A percentile compares a stretch with the other conserved stretches of the same genome.
phyloP scores from a whole-genome alignment of 805 yeast genomes.

The Sugiyamaella lignohabitans region DNA sequence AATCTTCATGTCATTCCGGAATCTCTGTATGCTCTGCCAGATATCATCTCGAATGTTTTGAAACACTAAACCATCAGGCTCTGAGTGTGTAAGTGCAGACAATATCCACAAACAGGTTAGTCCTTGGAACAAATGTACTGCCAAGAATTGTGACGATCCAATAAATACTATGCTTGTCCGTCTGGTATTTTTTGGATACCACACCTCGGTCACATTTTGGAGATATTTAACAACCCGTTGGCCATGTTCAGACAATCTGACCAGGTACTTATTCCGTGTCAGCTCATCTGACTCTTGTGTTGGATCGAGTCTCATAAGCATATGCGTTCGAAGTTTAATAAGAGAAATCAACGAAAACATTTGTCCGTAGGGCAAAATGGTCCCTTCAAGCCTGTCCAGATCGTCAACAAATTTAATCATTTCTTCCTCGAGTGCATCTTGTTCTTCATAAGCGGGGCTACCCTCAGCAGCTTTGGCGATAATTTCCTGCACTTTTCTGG shows the following conservation, averaged over 20 bases:
- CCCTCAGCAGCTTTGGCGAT: background rate
- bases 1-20: slow-evolving; percentile 1
- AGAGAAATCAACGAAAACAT: slow-evolving; percentile 2
- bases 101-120: slow-evolving; percentile 8
- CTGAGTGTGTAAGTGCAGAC: background rate
- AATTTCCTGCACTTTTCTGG: background rate
- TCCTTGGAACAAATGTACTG: slow-evolving; percentile 8
- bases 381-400: slow-evolving; percentile 4
- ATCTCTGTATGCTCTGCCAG: background rate
- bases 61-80: background rate
- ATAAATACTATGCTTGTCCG: background rate
- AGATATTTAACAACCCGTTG: background rate
- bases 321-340: slow-evolving; percentile 8
- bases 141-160: slow-evolving; percentile 5
- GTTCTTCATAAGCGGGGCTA: background rate
- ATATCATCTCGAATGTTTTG: background rate
- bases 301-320: background rate
- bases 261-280: background rate
- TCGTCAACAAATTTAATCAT: background rate
- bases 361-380: slow-evolving; percentile 5
- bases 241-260: background rate
- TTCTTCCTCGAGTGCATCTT: slow-evolving; percentile 1
- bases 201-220: background rate
- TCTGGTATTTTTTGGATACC: background rate
- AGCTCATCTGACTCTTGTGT: background rate